Conservation (phyloP, 371 early-diverging fungal species). For the Circinella umbellata region DNA sequence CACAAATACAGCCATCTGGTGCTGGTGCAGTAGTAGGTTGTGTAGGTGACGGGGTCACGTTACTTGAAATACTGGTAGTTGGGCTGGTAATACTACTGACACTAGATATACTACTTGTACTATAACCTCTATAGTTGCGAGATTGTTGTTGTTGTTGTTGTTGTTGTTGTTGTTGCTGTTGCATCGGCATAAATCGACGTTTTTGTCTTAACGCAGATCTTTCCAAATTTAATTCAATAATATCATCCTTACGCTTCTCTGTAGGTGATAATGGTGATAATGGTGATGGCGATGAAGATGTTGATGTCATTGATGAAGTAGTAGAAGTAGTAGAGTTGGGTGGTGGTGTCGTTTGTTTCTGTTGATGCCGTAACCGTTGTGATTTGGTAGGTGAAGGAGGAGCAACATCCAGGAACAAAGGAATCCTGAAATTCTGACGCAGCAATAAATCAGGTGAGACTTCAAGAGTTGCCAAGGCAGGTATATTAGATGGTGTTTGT, state of each 20-base stretch:
- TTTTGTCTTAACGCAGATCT: conserved; percentile 8
- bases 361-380: background rate
- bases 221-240: conserved; percentile 13
- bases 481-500: conserved; percentile 55
- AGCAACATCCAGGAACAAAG: conserved; percentile 17
- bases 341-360: background rate
- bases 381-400: conserved; percentile 1
- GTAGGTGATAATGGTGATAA: background rate
- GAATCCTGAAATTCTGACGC: conserved; percentile 62
- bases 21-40: background rate
- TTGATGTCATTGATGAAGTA: too few species aligned
- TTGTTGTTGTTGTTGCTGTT: conserved; percentile 7
- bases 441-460: conserved; percentile 58
- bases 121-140: background rate
- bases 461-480: conserved; percentile 49
- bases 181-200: conserved; percentile 6
- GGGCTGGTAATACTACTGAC: background rate
- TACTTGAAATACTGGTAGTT: conserved; percentile 1
- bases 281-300: too few species aligned
- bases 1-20: conserved; percentile 18
- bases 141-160: conserved; percentile 9
- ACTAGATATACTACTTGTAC: conserved; percentile 6
- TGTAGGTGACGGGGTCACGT: conserved; percentile 7
- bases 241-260: conserved; percentile 5
- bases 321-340: background rate